phyloP scores from a whole-genome alignment of 257 asterid species.

The Gynochthodes officinalis region DNA sequence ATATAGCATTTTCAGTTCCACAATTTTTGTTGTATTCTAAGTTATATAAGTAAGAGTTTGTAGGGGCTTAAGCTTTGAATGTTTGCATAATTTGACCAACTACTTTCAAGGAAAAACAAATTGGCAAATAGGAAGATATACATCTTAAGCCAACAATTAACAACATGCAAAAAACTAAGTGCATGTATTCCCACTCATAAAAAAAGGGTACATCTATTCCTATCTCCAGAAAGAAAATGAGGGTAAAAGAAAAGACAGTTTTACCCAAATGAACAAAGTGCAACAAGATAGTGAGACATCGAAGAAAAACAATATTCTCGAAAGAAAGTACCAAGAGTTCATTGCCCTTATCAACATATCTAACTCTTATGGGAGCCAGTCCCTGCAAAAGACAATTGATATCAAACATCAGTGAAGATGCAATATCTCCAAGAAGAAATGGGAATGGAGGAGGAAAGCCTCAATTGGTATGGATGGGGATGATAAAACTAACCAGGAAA shows the following conservation, averaged over 20 bases:
- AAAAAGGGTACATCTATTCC: not conserved
- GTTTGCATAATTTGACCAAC: slow-evolving; percentile 1
- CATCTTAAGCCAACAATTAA: not conserved
- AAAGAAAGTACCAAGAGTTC: slow-evolving; percentile 60
- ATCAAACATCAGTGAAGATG: slow-evolving; percentile 13
- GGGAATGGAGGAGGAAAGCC: not conserved
- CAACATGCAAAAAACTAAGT: not conserved
- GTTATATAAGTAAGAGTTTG: not conserved
- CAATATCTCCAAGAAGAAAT: not conserved
- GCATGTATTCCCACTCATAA: no score
- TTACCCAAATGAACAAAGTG: not conserved
- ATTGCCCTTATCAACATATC: slow-evolving; percentile 71
- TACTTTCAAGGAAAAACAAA: not conserved
- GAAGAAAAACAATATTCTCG: not conserved
- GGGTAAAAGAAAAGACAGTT: no score
- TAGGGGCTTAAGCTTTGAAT: not conserved
- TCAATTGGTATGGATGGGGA: not conserved
- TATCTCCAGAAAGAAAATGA: not conserved
- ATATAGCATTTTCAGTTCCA: not conserved
- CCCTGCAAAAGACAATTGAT: slow-evolving; percentile 39
- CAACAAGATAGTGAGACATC: not conserved
- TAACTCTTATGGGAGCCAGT: slow-evolving; percentile 54
- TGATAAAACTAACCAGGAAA: slow-evolving; percentile 64
- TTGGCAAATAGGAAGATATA: not conserved
- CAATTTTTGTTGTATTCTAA: not conserved